Evolutionary conservation across 768 basidiomycete species (phyloP).

Genomic region (Saitozyma sp.): DNA sequence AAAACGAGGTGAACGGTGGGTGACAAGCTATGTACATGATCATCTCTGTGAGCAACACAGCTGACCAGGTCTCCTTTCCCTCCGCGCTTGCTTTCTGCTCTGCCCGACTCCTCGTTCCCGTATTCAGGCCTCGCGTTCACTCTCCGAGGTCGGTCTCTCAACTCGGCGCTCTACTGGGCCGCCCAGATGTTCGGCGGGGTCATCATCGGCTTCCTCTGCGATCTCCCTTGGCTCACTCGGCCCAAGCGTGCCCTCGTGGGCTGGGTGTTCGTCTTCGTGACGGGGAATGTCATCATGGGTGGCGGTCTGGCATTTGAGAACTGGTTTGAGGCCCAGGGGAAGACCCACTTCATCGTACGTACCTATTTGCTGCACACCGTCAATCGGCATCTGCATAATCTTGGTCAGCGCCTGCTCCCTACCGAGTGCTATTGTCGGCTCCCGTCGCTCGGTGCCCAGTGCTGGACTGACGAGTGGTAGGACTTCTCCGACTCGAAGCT

Average conservation of each 20-base stretch:
- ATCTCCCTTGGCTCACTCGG: conserved; percentile 1
- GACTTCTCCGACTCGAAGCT: conserved; percentile 2
- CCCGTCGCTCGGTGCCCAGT: neutral
- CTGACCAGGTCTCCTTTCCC: no score
- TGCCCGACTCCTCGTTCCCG: no score
- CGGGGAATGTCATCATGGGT: conserved; percentile 12
- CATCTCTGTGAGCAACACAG: no score
- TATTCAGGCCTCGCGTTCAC: neutral
- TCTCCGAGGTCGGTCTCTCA: conserved; percentile 6
- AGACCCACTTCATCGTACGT: neutral
- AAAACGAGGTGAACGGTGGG: conserved; percentile 1
- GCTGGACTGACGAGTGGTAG: neutral
- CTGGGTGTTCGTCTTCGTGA: conserved; percentile 13
- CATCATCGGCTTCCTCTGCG: conserved; percentile 9
- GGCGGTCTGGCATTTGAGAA: conserved; percentile 14
- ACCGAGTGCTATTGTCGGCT: no score
- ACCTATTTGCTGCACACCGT: no score
- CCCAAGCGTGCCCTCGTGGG: conserved; percentile 4
- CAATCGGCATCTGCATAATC: no score
- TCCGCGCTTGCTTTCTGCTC: no score
- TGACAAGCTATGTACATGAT: no score
- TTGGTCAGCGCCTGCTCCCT: no score
- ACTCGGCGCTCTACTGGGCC: conserved; percentile 10
- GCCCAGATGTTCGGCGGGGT: conserved; percentile 16
- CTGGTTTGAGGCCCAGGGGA: neutral